Base-by-base conservation (phyloP, 306 rosid species). In the Quercus variabilis region DNA sequence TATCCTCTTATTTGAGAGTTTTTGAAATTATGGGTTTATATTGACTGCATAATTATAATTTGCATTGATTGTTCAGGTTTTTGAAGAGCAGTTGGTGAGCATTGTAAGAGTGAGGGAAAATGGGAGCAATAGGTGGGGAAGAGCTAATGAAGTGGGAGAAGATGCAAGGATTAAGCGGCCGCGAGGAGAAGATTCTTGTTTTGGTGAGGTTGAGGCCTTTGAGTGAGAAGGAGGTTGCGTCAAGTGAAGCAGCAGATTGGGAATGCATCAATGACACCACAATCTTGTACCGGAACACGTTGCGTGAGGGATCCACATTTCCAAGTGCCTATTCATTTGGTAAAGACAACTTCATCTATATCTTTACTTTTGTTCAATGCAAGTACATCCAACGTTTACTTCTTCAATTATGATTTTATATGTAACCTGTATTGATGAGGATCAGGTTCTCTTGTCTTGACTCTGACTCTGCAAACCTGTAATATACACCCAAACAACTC, bases 281-380 rank as follows among this genome's bases (percentile, higher is more conserved):
- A 62, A 79, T 96, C 72, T 85, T 96, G 81, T 96, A 96, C 79
- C 85, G 98, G 79, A 96, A 96, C 74, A 93, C 98, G 3, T 85
- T 96, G 77, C 91, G 98, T 43, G 99, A 96, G 87, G 99, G 99
- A 74, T 96, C 99, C 74, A 93, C 97, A 74, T 96, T 93, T 88
- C 98, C 99, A 72, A 93, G 81, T 77, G 98, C 99, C 52, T 91
- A 93, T 88, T 76, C 98, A 43, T 96, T 96, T 90, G 99, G 99
- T 96, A 86, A 85, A 90, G 70, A 56, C 81, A 17, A 75, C 21
- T 56, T 57, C 51, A 41, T 73, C 69, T 67, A 25, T 49, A 18
- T 73, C 70, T n/a, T 55, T 75, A 62, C 46, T 73, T 78, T 69
- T 82, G 30, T 57, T 76, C 64, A 59, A 71, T 14, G 70, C 57